phyloP scores from a whole-genome alignment of 768 basidiomycete genomes.

The Calocera viscosa region DNA sequence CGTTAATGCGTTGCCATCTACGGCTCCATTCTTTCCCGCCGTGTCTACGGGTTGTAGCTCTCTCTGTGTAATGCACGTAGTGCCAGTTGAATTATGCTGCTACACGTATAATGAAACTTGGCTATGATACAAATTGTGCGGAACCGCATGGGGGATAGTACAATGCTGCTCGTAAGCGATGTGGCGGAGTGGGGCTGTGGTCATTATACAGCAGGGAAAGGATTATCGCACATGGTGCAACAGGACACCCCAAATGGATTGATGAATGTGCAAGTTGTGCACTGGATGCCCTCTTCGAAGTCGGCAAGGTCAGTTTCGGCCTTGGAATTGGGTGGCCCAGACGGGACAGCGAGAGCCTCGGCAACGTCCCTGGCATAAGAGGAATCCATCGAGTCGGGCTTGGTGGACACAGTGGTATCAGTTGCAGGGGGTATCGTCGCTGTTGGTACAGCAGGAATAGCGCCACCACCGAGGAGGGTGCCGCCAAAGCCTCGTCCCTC shows the following conservation, averaged over 20 bases:
- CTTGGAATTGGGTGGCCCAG: neutral
- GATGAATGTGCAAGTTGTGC: slow-evolving; percentile 46
- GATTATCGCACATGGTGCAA: slow-evolving; percentile 13
- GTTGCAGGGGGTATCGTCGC: neutral
- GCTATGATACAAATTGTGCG: neutral
- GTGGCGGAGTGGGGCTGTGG: neutral
- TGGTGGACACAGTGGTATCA: neutral
- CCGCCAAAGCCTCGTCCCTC: slow-evolving; percentile 63
- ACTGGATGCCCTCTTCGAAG: slow-evolving; percentile 21
- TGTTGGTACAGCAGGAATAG: neutral
- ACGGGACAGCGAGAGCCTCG: neutral
- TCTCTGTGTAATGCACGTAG: neutral
- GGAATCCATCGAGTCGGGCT: neutral
- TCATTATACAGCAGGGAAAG: neutral
- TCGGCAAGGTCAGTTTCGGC: neutral
- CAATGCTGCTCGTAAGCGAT: neutral
- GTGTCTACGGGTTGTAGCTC: neutral
- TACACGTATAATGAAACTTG: neutral
- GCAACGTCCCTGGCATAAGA: neutral
- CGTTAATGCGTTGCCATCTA: neutral
- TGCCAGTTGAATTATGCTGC: neutral
- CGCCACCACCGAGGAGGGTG: slow-evolving; percentile 45
- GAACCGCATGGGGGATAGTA: neutral
- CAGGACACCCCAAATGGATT: slow-evolving; percentile 32
- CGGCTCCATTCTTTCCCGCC: neutral